Evolutionary conservation across 2,329 filamentous ascomycete species (phyloP).

Genomic region (Chaetoscypha palmicola): DNA sequence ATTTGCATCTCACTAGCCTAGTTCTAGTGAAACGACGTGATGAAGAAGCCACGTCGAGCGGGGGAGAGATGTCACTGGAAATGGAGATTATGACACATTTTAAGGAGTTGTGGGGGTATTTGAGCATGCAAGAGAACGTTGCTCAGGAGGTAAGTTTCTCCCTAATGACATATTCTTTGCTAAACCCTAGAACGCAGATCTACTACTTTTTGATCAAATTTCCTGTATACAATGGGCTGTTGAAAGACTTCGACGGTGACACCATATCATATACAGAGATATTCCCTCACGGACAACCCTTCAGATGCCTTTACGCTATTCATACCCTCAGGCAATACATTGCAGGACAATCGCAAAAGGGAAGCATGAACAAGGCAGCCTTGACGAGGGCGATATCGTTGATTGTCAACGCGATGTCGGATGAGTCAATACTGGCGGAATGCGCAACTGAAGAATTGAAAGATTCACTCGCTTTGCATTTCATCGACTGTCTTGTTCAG

Average conservation of each 20-base stretch:
- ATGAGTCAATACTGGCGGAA: conserved; percentile 44
- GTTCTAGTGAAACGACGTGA: conserved; percentile 58
- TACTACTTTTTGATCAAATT: conserved; percentile 65
- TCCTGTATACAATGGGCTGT: conserved; percentile 57
- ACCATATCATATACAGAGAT: conserved; percentile 50
- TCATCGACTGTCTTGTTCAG: conserved; percentile 50
- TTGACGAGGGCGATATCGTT: conserved; percentile 43
- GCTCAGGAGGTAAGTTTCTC: conserved; percentile 52
- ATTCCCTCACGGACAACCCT: conserved; percentile 63
- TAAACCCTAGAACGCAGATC: conserved; percentile 40
- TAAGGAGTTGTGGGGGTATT: conserved; percentile 71
- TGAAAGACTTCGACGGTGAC: conserved; percentile 50
- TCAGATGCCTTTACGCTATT: conserved; percentile 66
- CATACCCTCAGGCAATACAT: conserved; percentile 60
- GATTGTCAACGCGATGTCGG: conserved; percentile 53
- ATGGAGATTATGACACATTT: conserved; percentile 76
- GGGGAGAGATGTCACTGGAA: conserved; percentile 58
- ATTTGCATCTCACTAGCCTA: conserved; percentile 61
- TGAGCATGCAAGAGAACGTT: conserved; percentile 65
- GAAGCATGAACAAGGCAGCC: conserved; percentile 30
- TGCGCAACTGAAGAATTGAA: conserved; percentile 39
- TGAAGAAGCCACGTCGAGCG: conserved; percentile 40
- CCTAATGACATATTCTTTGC: background rate
- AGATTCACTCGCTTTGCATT: conserved; percentile 42
- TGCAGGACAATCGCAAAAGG: conserved; percentile 22